phyloP scores from a whole-genome alignment of 495 filamentous ascomycete species.

The Aspergillus biplanus region DNA sequence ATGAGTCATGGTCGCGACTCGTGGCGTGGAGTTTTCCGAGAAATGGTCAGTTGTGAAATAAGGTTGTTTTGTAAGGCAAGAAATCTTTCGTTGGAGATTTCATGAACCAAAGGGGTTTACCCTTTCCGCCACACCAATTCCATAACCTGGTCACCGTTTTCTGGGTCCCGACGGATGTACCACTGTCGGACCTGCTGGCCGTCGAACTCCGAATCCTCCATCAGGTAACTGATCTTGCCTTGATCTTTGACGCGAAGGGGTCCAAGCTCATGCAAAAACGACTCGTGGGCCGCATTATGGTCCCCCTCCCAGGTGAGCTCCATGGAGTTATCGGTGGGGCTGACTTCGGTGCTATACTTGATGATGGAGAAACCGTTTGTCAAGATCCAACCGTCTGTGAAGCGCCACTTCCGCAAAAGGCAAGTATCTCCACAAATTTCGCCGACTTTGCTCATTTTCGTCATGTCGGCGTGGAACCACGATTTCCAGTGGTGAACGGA shows the following conservation, averaged over 20 bases:
- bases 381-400: slow-evolving; percentile 58
- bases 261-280: slow-evolving; percentile 48
- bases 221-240: slow-evolving; percentile 39
- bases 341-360: slow-evolving; percentile 48
- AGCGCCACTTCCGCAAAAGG: slow-evolving; percentile 60
- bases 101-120: slow-evolving; percentile 16
- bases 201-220: slow-evolving; percentile 39
- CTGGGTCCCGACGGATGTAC: slow-evolving; percentile 42
- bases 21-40: not conserved
- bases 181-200: slow-evolving; percentile 41
- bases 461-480: slow-evolving; percentile 57
- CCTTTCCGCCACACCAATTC: slow-evolving; percentile 48
- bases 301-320: slow-evolving; percentile 52
- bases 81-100: not conserved
- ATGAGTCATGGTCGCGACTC: not conserved
- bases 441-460: slow-evolving; percentile 50
- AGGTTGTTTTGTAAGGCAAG: not conserved
- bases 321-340: slow-evolving; percentile 39
- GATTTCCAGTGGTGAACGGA: slow-evolving; percentile 64
- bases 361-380: slow-evolving; percentile 60
- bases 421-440: slow-evolving; percentile 59
- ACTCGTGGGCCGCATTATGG: slow-evolving; percentile 43
- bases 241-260: slow-evolving; percentile 46
- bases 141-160: slow-evolving; percentile 41
- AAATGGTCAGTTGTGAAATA: not conserved